A percentile compares a stretch with the other conserved stretches of the same genome.
phyloP scores from a whole-genome alignment of 192 early-diverging fungal species.

The Chytriomyces sp. region DNA sequence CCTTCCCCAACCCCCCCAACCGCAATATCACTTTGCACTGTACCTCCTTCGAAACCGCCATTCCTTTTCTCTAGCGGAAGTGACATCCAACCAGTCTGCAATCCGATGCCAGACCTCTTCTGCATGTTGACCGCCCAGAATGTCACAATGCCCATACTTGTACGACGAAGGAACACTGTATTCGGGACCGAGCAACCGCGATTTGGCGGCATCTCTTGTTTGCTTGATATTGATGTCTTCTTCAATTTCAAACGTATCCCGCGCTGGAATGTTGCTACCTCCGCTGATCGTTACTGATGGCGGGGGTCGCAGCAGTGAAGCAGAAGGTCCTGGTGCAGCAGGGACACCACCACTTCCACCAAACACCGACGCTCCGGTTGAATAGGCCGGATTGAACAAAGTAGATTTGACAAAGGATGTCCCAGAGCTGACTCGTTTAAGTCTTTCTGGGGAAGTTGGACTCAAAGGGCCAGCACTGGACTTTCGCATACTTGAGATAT shows the following conservation, averaged over 20 bases:
- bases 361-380: background rate
- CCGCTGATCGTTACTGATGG: background rate
- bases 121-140: conserved; percentile 50
- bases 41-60: conserved; percentile 51
- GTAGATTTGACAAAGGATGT: conserved; percentile 24
- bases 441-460: conserved; percentile 3
- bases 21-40: conserved; percentile 40
- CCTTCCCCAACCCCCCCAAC: background rate
- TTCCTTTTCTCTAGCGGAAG: conserved; percentile 38
- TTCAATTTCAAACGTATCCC: conserved; percentile 6
- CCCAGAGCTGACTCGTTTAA: conserved; percentile 28
- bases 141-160: conserved; percentile 51
- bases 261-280: background rate
- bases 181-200: conserved; percentile 6
- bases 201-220: background rate
- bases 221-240: conserved; percentile 4
- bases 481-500: no score
- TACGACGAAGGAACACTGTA: conserved; percentile 37
- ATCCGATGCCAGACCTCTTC: conserved; percentile 51
- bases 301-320: background rate
- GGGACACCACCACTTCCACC: background rate
- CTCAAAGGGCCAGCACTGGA: no score
- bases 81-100: conserved; percentile 51
- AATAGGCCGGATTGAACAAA: conserved; percentile 18
- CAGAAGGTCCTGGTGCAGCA: background rate